Percentiles rank a stretch among this genome's conserved stretches.
Conservation (phyloP, 257 asterid genomes). For the Solanum lignicaule region DNA sequence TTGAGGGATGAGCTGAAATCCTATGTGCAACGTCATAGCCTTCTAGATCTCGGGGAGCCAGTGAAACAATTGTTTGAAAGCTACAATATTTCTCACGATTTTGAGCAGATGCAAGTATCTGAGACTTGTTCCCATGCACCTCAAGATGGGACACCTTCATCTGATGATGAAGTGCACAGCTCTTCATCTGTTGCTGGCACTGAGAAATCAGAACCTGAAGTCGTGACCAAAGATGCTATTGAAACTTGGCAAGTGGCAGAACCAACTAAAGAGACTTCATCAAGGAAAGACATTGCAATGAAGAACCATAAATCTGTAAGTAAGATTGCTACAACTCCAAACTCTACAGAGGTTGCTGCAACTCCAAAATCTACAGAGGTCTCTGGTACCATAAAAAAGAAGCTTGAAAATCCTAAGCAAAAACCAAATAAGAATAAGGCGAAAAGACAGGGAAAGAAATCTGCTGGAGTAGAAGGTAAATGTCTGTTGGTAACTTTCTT, state of each 20-base stretch:
- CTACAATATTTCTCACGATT: conserved; percentile 50
- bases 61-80: conserved; percentile 52
- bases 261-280: conserved; percentile 14
- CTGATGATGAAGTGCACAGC: conserved; percentile 64
- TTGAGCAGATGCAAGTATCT: conserved; percentile 46
- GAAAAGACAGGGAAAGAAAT: conserved; percentile 48
- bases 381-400: conserved; percentile 31
- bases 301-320: conserved; percentile 28
- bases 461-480: conserved; percentile 43
- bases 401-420: conserved; percentile 47
- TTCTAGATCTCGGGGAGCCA: conserved; percentile 39
- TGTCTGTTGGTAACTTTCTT: background rate
- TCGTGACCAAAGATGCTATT: conserved; percentile 16
- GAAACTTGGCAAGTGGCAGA: conserved; percentile 26
- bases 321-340: conserved; percentile 27
- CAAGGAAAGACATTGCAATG: conserved; percentile 24
- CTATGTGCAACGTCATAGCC: conserved; percentile 44
- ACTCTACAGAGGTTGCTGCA: conserved; percentile 30
- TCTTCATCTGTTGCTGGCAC: conserved; percentile 37
- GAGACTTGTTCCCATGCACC: conserved; percentile 46
- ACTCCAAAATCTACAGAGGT: conserved; percentile 32
- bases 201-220: conserved; percentile 37
- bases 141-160: conserved; percentile 40
- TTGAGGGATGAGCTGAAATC: conserved; percentile 66
- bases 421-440: conserved; percentile 25